phyloP scores from a whole-genome alignment of 2,329 filamentous ascomycete species.

The Botrytis pseudocinerea region DNA sequence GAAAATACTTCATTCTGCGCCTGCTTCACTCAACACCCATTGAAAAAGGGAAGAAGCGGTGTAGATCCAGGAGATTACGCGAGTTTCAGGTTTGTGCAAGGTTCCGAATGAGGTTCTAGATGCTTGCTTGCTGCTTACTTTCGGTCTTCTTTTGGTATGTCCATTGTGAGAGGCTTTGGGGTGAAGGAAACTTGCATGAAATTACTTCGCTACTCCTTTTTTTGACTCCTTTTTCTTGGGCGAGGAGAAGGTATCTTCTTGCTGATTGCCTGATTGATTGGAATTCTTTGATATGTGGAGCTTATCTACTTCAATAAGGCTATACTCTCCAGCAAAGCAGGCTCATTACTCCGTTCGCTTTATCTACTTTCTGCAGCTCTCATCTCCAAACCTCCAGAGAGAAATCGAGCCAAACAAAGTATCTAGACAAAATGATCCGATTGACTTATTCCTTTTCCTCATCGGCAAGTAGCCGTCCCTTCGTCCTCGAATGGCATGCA shows the following conservation, averaged over 20 bases:
- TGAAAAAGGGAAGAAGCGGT: constrained; percentile 36
- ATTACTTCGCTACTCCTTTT: not conserved
- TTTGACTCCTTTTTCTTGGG: not conserved
- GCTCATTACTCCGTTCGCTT: not conserved
- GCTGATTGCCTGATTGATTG: not conserved
- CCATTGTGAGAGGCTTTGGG: not conserved
- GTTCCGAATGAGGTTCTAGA: constrained; percentile 26
- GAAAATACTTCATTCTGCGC: not conserved
- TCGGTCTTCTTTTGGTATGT: constrained; percentile 15
- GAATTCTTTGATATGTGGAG: not conserved
- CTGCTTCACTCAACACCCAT: constrained; percentile 22
- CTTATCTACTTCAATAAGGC: not conserved
- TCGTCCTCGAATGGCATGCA: not conserved
- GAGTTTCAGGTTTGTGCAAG: constrained; percentile 28
- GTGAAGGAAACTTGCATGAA: not conserved
- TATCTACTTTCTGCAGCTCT: not conserved
- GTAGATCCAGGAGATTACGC: constrained; percentile 31
- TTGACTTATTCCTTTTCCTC: not conserved
- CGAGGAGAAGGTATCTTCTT: not conserved
- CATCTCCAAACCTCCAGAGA: not conserved
- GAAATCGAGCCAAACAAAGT: not conserved
- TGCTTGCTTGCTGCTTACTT: not conserved
- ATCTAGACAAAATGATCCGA: not conserved
- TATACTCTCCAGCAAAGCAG: not conserved
- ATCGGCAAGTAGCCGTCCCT: constrained; percentile 19